A percentile compares a stretch with the other conserved stretches of the same genome.
These are phyloP conservation scores for Celoporthe dispersa DNA, from an alignment of 2,329 filamentous ascomycete species.

Conservation along the genomic window DNA sequence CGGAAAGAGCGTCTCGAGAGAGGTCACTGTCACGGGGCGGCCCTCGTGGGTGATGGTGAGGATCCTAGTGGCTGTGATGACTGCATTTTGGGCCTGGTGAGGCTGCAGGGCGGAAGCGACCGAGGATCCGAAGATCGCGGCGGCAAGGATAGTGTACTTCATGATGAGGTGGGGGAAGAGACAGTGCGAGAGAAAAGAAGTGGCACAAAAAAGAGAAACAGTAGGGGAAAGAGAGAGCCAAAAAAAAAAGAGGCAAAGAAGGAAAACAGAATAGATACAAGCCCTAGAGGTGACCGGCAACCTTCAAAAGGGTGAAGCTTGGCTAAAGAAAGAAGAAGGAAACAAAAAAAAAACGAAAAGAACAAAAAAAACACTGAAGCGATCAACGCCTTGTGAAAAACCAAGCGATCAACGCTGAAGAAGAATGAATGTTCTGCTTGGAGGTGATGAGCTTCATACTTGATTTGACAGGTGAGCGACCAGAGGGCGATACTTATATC, in stretches of 20 bases:
- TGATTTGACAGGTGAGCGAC: neutral
- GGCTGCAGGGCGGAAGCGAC: neutral
- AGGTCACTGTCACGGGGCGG: neutral
- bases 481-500: neutral
- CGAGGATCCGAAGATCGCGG: conserved; percentile 9
- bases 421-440: neutral
- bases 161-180: neutral
- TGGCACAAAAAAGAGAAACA: neutral
- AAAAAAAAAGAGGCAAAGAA: neutral
- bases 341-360: neutral
- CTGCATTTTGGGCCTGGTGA: neutral
- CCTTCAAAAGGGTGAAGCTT: neutral
- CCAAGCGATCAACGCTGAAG: conserved; percentile 18
- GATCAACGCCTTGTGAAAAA: too few relatives aligned
- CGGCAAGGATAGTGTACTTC: conserved; percentile 7
- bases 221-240: neutral
- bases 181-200: neutral
- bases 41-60: conserved; percentile 7
- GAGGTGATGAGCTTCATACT: neutral
- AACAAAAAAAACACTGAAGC: neutral
- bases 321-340: neutral
- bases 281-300: conserved; percentile 9
- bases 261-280: neutral
- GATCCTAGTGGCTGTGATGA: neutral
- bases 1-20: neutral